Evolutionary conservation across 495 filamentous ascomycete genomes (phyloP).

Genomic region (Penicillium bialowiezense): DNA sequence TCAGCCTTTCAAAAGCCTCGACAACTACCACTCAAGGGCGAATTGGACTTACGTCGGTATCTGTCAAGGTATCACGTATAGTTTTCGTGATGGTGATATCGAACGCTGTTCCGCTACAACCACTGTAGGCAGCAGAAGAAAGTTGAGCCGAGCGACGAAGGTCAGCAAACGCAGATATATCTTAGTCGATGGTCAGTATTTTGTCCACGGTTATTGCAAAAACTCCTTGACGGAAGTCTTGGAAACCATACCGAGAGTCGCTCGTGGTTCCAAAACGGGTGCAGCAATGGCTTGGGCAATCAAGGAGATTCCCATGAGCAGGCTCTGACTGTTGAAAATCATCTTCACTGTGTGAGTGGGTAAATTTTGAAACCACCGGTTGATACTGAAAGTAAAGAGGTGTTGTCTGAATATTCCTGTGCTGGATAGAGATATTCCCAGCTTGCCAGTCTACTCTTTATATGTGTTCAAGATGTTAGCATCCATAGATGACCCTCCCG

Average conservation of each 20-base stretch:
- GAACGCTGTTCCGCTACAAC: constrained; percentile 26
- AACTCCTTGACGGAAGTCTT: no score
- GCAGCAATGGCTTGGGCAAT: constrained; percentile 13
- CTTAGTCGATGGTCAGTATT: constrained; percentile 10
- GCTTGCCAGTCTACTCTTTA: background rate
- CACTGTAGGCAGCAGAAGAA: constrained; percentile 33
- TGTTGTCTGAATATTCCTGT: no score
- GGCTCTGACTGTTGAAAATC: constrained; percentile 5
- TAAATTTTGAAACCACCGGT: no score
- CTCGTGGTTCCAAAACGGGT: constrained; percentile 13
- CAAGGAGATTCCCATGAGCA: constrained; percentile 6
- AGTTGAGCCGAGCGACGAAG: constrained; percentile 32
- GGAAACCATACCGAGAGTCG: constrained; percentile 14
- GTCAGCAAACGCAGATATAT: constrained; percentile 17
- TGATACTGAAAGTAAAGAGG: no score
- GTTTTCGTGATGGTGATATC: constrained; percentile 34
- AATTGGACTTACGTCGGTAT: constrained; percentile 21
- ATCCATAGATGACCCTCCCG: no score
- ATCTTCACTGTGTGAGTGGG: constrained; percentile 5
- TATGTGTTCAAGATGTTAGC: background rate
- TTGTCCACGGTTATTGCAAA: background rate
- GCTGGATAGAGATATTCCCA: background rate
- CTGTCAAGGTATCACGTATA: constrained; percentile 21
- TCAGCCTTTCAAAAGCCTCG: background rate
- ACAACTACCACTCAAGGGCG: no score